Evolutionary conservation across 1,139 yeast species (phyloP), one percentile per base, ranked within the genome.

Genomic region (Candida sojae): DNA sequence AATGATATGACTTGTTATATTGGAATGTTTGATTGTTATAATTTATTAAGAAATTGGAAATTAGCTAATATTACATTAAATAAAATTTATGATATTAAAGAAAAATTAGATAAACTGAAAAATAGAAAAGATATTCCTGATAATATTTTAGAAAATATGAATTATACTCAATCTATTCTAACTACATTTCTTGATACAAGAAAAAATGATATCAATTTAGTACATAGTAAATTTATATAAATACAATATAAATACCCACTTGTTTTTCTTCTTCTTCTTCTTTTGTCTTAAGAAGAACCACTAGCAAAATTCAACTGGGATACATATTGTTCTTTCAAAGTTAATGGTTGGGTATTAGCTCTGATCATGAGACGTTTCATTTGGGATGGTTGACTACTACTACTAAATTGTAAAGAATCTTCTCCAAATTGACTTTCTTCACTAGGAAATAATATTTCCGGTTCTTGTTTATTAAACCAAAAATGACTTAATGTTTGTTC

Each of bases 21-120:
- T 44, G 97, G 97, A 0, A 74, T 82, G 49, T 87, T 90, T 60
- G 97, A 91, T 61, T 70, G 76, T 43, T 68, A 66, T 47, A 57
- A 72, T 12, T 57, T 58, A 13, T 53, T 70, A 30, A 55, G 60
- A n/a, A 66, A 71, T 44, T 53, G 48, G 42, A 57, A 60, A 32
- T 54, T 59, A 30, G 79, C 79, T 0, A 53, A 53, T 44, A 58
- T 55, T 9, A 57, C 62, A 6, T 59, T 70, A 31, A 55, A 61
- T 30, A 66, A 64, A 41, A 57, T 75, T 44, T 60, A 62, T n/a
- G 61, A 62, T 44, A 58, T 72, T 26, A 55, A 55, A 29, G 52
- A 49, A 23, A 57, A 62, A 5, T 57, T 51, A 4, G 21, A 21
- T 2, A 34, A 29, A 12, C 34, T 32, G 11, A 50, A 48, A 37